Base-by-base conservation (phyloP, 2,329 filamentous ascomycete species). In the Arachnomyces sp. region DNA sequence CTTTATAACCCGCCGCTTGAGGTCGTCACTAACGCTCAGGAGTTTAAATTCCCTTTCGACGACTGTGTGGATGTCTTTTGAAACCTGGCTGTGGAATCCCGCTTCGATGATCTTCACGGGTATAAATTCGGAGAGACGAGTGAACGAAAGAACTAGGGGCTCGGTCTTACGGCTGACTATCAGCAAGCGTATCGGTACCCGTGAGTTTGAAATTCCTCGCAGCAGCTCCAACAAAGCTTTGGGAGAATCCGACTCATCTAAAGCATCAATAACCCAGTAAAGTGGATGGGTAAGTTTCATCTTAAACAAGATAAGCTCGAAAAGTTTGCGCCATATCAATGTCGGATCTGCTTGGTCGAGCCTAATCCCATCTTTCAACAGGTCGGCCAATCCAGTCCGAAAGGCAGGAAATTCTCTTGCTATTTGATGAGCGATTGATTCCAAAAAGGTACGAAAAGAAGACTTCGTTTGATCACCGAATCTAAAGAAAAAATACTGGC, bases 251-350 rank as follows among this genome's bases (percentile, higher is more conserved):
- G 53, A 52, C 34, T 69, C 62, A 36, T 68, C 63, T 1, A 68
- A 21, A 2, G 52, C 64, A 51, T 68, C 64, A 33, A 67, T 57
- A 7, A 68, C 47, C 61, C 59, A 63, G 44, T 63, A 67, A 2
- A 67, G 15, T 1, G 60, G 52, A 3, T 38, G 15, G 4, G 40
- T 6, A 1, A 43, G 18, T 3, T 47, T 30, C 21, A 53, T 49
- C 7, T 46, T 45, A 43, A 57, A 61, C 7, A 66, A 43, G 18
- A 51, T 49, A 7, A 49, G 47, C 25, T 49, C 47, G 44, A 63
- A 67, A 1, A 61, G 39, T 18, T 39, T 52, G 6, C 60, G 46
- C 61, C 59, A 69, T 2, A 60, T 48, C 4, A 36, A 46, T 15
- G 40, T 42, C 0, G 49, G 11, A 32, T 58, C 57, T 21, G 47